phyloP scores from a whole-genome alignment of 2,329 filamentous ascomycete species.

The Verticillium isaacii region DNA sequence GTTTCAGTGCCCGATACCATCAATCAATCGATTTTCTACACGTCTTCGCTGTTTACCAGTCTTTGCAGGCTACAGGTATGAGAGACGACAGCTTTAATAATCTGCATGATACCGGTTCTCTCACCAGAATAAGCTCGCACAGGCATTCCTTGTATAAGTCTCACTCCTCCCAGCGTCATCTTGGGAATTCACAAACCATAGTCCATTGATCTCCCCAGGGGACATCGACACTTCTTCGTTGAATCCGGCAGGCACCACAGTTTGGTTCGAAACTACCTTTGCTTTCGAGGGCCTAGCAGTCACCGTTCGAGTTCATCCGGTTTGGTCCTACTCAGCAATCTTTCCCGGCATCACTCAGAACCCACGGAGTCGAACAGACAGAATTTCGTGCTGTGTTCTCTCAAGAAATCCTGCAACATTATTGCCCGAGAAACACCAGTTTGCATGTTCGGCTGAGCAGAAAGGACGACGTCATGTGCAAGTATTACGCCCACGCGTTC shows the following conservation, averaged over 20 bases:
- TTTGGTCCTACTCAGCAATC: too few relatives aligned
- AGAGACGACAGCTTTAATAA: not conserved
- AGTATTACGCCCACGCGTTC: conserved; percentile 32
- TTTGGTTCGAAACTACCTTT: too few relatives aligned
- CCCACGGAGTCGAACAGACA: too few relatives aligned
- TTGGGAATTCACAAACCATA: not conserved
- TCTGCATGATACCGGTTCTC: not conserved
- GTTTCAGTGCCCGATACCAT: not conserved
- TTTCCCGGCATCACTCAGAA: too few relatives aligned
- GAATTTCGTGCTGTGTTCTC: too few relatives aligned
- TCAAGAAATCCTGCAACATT: too few relatives aligned
- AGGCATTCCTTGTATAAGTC: not conserved
- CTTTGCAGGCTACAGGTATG: not conserved
- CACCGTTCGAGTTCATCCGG: too few relatives aligned
- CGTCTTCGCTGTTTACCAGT: not conserved
- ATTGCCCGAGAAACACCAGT: not conserved
- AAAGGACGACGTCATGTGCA: conserved; percentile 23
- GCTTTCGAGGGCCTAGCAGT: too few relatives aligned
- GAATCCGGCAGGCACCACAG: too few relatives aligned
- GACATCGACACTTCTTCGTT: not conserved
- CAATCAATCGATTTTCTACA: not conserved
- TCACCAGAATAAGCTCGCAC: not conserved
- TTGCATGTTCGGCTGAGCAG: not conserved
- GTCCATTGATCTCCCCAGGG: not conserved
- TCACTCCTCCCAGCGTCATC: not conserved